Evolutionary conservation across 257 asterid genomes (phyloP).

Genomic region (Oldenlandia corymbosa): DNA sequence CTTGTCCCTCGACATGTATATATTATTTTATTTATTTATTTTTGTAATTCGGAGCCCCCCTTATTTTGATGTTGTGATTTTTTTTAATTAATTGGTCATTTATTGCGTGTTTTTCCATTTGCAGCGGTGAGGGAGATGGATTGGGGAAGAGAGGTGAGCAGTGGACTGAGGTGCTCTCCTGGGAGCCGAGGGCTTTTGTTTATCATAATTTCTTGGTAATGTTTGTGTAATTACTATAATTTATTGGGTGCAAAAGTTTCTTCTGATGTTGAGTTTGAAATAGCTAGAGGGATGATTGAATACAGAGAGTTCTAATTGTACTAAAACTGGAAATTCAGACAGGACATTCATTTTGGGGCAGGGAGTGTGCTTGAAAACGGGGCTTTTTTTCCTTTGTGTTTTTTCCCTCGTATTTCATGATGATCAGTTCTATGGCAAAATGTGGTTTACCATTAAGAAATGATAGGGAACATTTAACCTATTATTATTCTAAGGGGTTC

Average conservation of each 20-base stretch:
- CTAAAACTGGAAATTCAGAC: too few species aligned
- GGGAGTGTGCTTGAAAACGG: too few species aligned
- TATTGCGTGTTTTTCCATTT: not conserved
- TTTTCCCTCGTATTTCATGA: too few species aligned
- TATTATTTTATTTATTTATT: conserved; percentile 1
- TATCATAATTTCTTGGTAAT: conserved; percentile 79
- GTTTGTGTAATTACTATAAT: not conserved
- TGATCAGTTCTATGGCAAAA: too few species aligned
- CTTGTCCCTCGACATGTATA: conserved; percentile 37
- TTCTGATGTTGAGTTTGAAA: not conserved
- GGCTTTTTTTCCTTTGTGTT: too few species aligned
- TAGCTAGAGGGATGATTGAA: not conserved
- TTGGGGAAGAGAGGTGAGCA: conserved; percentile 50
- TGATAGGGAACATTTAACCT: too few species aligned
- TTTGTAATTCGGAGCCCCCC: too few species aligned
- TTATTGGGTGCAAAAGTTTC: too few species aligned
- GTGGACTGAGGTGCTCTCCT: conserved; percentile 70
- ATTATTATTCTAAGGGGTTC: not conserved
- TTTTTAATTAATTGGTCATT: not conserved
- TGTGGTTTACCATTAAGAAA: too few species aligned
- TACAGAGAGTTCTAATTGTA: not conserved
- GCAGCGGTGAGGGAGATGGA: conserved; percentile 42
- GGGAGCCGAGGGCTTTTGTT: conserved; percentile 74
- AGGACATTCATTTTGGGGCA: too few species aligned
- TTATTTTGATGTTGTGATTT: not conserved